Evolutionary conservation across 768 basidiomycete genomes (phyloP), one percentile per base, ranked within the genome.

Genomic region (Xanthoconium purpureum): DNA sequence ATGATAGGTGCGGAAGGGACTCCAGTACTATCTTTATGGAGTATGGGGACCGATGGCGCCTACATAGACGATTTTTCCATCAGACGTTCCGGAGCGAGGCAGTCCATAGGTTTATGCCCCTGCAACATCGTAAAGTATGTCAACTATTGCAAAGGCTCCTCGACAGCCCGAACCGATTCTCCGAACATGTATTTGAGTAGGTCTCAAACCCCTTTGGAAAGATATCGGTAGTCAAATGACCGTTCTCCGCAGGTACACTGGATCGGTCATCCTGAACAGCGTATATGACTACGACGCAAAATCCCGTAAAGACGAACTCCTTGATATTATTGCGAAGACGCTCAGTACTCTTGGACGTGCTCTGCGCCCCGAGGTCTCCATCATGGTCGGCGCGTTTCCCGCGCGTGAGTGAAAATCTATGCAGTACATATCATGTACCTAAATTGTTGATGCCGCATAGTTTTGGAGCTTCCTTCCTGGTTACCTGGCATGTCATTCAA

Each of bases 141-240:
- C 61, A 56, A 10, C 60, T 76, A 32, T 67, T 78, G 39, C 62
- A 63, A 13, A 66, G 63, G 15, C 64, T 79, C 18, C 47, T 75
- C 15, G 66, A 70, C 8, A 59, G 63, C 13, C 73, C 75, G 28
- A 67, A 73, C 2, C 64, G 67, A 51, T 65, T 74, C 20, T 53
- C 68, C 10, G 67, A 67, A 12, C 74, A 74, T 37, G 57, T 78
- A 33, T 66, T 68, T 39, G 70, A 74, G 78, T 68, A 53, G 18
- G 57, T 42, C 32, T 39, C 40, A 42, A 12, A 5, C 15, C 17
- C 29, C 35, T n/a, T 35, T 35, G 33, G 36, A 28, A 3, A 36
- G 46, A 50, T 24, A 24, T 14, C 44, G 17, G 60, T 20, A 13
- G 6, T 11, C 33, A 10, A 35, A 32, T 13, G 14, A 35, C 39